Evolutionary conservation across 495 filamentous ascomycete genomes (phyloP).

Genomic region (Lophiostoma macrostomum): DNA sequence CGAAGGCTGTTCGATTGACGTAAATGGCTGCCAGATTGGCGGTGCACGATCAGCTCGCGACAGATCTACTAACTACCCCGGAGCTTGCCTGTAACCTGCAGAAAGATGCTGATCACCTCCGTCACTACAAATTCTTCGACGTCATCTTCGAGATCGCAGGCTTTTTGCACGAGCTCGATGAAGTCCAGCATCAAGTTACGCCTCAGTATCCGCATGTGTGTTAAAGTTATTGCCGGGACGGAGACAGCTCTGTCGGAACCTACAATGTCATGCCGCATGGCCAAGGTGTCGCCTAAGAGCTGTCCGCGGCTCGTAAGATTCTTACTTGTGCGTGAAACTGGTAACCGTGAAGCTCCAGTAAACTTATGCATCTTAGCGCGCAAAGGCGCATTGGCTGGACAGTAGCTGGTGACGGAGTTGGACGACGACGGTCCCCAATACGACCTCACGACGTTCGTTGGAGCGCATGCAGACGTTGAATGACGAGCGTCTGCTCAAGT

Average conservation of each 20-base stretch:
- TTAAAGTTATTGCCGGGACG: no score
- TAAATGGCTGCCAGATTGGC: constrained; percentile 25
- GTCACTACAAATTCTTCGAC: constrained; percentile 15
- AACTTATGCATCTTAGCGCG: no score
- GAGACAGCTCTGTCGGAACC: no score
- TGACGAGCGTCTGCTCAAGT: constrained; percentile 18
- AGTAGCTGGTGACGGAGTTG: not conserved
- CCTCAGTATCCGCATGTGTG: no score
- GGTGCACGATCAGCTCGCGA: constrained; percentile 4
- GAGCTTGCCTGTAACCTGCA: constrained; percentile 20
- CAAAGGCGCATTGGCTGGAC: not conserved
- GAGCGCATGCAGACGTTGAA: constrained; percentile 6
- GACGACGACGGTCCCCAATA: not conserved
- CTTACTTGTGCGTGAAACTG: no score
- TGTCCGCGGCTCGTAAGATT: no score
- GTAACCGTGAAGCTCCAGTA: no score
- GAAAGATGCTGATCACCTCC: not conserved
- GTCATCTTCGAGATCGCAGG: constrained; percentile 12
- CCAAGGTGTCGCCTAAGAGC: no score
- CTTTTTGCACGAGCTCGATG: no score
- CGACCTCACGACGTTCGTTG: not conserved
- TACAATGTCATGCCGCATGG: no score
- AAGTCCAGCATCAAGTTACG: no score
- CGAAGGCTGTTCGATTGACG: constrained; percentile 29
- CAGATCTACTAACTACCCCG: constrained; percentile 16